phyloP scores from a whole-genome alignment of 257 asterid genomes.

The Linaria vulgaris region DNA sequence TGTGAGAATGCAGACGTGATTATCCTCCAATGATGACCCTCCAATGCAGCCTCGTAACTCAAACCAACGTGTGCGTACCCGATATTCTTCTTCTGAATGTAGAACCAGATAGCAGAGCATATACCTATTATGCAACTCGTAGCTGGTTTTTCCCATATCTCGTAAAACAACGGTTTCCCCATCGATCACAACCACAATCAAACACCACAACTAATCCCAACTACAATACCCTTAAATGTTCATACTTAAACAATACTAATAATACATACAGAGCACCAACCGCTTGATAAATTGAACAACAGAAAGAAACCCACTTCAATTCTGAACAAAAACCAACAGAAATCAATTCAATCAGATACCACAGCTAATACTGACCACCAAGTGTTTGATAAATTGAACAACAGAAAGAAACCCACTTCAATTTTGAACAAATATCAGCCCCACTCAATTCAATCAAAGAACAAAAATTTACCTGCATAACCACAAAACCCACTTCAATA shows the following conservation, averaged over 20 bases:
- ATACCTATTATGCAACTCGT: slow-evolving; percentile 80
- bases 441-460: slow-evolving; percentile 13
- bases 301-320: slow-evolving; percentile 20
- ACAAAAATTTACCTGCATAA: slow-evolving; percentile 1
- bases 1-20: slow-evolving; percentile 90
- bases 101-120: slow-evolving; percentile 79
- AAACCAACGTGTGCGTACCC: slow-evolving; percentile 89
- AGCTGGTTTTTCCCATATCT: slow-evolving; percentile 90
- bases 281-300: slow-evolving; percentile 24
- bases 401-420: slow-evolving; percentile 16
- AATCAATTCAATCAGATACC: slow-evolving; percentile 15
- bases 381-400: slow-evolving; percentile 27
- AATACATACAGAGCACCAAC: slow-evolving; percentile 19
- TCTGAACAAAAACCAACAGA: slow-evolving; percentile 5
- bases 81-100: slow-evolving; percentile 76
- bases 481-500: background rate
- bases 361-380: slow-evolving; percentile 21
- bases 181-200: slow-evolving; percentile 34
- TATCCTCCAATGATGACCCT: slow-evolving; percentile 93
- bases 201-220: background rate
- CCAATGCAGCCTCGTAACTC: slow-evolving; percentile 81
- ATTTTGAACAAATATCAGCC: slow-evolving; percentile 12
- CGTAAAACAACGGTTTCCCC: slow-evolving; percentile 89
- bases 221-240: no score
- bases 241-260: background rate